Conservation (phyloP, 495 filamentous ascomycete genomes). For the Annulohypoxylon bovei region DNA sequence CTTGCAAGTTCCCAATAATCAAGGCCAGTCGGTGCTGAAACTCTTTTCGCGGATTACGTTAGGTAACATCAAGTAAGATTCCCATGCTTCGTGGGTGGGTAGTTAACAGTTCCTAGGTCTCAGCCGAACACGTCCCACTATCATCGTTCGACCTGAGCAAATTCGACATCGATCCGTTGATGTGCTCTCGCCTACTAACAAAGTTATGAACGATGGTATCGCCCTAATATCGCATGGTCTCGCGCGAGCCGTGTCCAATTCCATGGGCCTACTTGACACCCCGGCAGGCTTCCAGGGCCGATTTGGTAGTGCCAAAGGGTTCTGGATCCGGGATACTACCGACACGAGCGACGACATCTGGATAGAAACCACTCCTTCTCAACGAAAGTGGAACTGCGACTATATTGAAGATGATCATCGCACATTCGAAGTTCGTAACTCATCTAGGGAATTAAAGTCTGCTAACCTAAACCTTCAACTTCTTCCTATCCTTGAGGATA, state of each 20-base stretch:
- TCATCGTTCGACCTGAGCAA: constrained; percentile 50
- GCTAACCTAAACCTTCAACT: constrained; percentile 81
- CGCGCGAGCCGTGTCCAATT: constrained; percentile 67
- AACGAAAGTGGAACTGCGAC: constrained; percentile 79
- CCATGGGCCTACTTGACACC: constrained; percentile 66
- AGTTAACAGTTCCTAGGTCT: constrained; percentile 44
- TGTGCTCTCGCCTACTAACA: constrained; percentile 47
- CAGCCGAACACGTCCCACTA: constrained; percentile 53
- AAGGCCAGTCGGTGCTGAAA: constrained; percentile 48
- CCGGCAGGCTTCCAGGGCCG: constrained; percentile 84
- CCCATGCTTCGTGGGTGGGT: neutral
- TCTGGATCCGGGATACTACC: constrained; percentile 79
- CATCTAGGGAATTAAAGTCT: constrained; percentile 68
- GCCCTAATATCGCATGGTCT: constrained; percentile 73
- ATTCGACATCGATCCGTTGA: constrained; percentile 48
- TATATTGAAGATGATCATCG: constrained; percentile 56
- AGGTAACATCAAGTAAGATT: constrained; percentile 34
- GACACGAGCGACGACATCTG: constrained; percentile 61
- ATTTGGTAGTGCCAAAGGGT: constrained; percentile 85
- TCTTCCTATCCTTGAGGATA: constrained; percentile 76
- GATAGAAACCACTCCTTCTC: constrained; percentile 83
- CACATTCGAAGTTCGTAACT: constrained; percentile 79
- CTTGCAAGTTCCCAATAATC: constrained; percentile 51
- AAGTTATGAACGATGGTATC: constrained; percentile 86
- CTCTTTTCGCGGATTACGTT: constrained; percentile 57